These are phyloP conservation scores for Echeveria elegans DNA, from an alignment of 164 flowering plant species.

Conservation along the genomic window DNA sequence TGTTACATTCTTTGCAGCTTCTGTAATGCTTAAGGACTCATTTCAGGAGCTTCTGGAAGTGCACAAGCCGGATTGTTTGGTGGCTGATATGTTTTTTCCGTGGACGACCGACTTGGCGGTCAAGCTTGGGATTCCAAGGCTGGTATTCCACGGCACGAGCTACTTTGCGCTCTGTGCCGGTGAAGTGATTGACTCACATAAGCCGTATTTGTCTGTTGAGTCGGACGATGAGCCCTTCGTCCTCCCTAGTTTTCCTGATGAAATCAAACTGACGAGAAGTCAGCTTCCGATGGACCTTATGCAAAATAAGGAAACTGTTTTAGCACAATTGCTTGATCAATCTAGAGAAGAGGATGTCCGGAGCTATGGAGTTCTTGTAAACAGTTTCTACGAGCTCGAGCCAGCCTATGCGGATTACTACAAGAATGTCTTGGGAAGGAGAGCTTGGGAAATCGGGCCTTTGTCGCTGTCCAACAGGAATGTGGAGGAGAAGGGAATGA, in stretches of 20 bases:
- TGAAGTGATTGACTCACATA: conserved; percentile 12
- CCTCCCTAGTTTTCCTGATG: conserved; percentile 25
- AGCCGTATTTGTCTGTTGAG: conserved; percentile 17
- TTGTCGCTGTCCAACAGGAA: conserved; percentile 7
- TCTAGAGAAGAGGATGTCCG: neutral
- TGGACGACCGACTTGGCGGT: conserved; percentile 24
- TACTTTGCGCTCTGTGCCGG: conserved; percentile 15
- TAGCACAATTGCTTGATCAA: neutral
- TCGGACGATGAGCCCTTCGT: conserved; percentile 23
- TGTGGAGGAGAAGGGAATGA: neutral
- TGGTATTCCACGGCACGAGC: conserved; percentile 21
- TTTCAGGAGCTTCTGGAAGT: conserved; percentile 16
- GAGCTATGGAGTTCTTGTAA: conserved; percentile 4
- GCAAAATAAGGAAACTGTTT: neutral
- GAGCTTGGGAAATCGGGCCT: conserved; percentile 8
- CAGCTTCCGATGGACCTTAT: conserved; percentile 13
- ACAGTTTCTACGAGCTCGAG: conserved; percentile 10
- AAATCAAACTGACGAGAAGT: conserved; percentile 16
- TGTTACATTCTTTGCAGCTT: conserved; percentile 14
- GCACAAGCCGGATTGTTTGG: conserved; percentile 23
- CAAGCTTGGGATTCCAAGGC: conserved; percentile 7
- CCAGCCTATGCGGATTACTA: conserved; percentile 7
- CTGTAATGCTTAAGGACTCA: conserved; percentile 8
- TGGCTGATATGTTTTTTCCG: conserved; percentile 23
- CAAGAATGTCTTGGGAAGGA: neutral